Conservation (phyloP, 2,329 filamentous ascomycete genomes). For the Fusarium nisikadoi region DNA sequence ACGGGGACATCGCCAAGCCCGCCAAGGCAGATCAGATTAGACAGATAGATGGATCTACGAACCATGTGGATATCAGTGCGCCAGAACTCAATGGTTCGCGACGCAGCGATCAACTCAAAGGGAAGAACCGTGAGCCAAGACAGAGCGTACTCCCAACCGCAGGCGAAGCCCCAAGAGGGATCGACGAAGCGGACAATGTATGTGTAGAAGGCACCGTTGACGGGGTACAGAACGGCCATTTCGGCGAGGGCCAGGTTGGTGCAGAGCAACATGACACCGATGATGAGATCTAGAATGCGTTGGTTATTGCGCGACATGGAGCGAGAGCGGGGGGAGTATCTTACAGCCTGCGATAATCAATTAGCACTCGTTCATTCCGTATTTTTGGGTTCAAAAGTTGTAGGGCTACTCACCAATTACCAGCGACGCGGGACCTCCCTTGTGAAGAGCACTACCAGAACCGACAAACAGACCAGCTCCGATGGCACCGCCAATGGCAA, state of each 20-base stretch:
- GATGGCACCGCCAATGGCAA: slow-evolving; percentile 75
- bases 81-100: slow-evolving; percentile 87
- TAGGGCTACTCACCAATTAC: slow-evolving; percentile 68
- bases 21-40: slow-evolving; percentile 2
- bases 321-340: not conserved
- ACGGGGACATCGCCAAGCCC: not conserved
- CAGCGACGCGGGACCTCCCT: slow-evolving; percentile 80
- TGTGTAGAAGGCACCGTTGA: slow-evolving; percentile 90
- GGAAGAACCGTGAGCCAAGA: slow-evolving; percentile 89
- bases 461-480: slow-evolving; percentile 89
- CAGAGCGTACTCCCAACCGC: slow-evolving; percentile 94
- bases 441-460: slow-evolving; percentile 75
- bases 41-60: not conserved
- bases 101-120: slow-evolving; percentile 86
- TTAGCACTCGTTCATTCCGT: not conserved
- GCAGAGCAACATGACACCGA: slow-evolving; percentile 38
- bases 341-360: slow-evolving; percentile 10
- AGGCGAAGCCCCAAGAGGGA: slow-evolving; percentile 92
- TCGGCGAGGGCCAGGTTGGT: slow-evolving; percentile 93
- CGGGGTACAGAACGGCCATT: slow-evolving; percentile 88
- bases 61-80: slow-evolving; percentile 66
- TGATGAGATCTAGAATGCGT: slow-evolving; percentile 49
- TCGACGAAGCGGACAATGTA: slow-evolving; percentile 93
- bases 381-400: too few relatives aligned
- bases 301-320: not conserved